Evolutionary conservation across 2,329 filamentous ascomycete genomes (phyloP).

Genomic region (Mollisia scopiformis): DNA sequence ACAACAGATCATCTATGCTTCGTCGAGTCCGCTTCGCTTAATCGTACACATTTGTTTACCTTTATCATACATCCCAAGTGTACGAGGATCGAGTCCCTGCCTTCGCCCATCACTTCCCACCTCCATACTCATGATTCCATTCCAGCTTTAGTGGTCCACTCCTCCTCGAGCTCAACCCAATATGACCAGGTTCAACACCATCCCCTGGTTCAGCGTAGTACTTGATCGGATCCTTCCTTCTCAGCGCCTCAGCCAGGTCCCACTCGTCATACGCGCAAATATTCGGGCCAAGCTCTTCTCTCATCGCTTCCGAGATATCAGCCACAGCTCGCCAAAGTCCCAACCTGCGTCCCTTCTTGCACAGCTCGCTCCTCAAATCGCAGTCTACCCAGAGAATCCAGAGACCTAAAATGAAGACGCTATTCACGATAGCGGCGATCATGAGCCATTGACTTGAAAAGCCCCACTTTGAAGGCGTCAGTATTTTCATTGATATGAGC

Average conservation of each 20-base stretch:
- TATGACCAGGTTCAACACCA: constrained; percentile 10
- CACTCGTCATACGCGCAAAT: constrained; percentile 17
- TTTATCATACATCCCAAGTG: too few species aligned
- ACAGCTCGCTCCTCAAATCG: constrained; percentile 20
- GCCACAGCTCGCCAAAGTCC: constrained; percentile 18
- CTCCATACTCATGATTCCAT: constrained; percentile 15
- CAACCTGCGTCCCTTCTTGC: constrained; percentile 15
- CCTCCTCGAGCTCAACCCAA: constrained; percentile 16
- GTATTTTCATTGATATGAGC: background rate
- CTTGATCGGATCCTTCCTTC: constrained; percentile 13
- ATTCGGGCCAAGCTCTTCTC: constrained; percentile 16
- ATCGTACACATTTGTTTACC: too few species aligned
- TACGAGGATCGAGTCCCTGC: too few species aligned
- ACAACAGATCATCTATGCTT: too few species aligned
- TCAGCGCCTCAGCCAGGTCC: constrained; percentile 13
- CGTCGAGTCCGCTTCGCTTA: too few species aligned
- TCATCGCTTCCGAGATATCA: constrained; percentile 21
- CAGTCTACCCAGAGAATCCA: constrained; percentile 21
- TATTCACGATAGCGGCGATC: constrained; percentile 9
- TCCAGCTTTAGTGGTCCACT: constrained; percentile 5
- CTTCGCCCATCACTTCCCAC: background rate
- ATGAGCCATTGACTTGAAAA: constrained; percentile 23
- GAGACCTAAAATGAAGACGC: constrained; percentile 12
- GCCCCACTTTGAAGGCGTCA: constrained; percentile 12
- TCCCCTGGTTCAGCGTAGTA: constrained; percentile 11